Percentiles rank a stretch among this genome's conserved stretches.
phyloP scores from a whole-genome alignment of 2,329 filamentous ascomycete genomes.

The Alternaria ethzedia region DNA sequence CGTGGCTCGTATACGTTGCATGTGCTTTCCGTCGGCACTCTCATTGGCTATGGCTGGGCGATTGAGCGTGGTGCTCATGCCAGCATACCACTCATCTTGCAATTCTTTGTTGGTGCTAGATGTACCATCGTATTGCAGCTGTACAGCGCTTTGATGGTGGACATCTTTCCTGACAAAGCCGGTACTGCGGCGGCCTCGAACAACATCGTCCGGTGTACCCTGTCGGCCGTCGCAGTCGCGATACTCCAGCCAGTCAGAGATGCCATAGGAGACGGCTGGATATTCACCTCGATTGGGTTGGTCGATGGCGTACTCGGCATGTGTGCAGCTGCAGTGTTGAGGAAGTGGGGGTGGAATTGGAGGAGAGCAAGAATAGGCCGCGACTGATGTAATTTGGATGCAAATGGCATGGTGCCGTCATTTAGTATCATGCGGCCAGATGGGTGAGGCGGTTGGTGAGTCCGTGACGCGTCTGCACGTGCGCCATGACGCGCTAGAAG shows the following conservation, averaged over 20 bases:
- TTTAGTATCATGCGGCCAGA: accelerated
- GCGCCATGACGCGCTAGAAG: neutral
- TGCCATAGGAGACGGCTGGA: neutral
- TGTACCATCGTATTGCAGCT: neutral
- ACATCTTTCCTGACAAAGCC: neutral
- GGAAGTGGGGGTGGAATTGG: neutral
- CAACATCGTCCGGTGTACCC: neutral
- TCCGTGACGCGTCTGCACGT: neutral
- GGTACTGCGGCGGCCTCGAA: neutral
- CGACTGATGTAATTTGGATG: neutral
- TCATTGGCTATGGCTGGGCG: neutral
- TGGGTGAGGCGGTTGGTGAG: neutral
- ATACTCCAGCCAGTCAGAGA: neutral
- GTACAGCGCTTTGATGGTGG: neutral
- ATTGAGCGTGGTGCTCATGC: neutral
- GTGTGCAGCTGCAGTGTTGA: neutral
- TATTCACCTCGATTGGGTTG: neutral
- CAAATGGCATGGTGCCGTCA: neutral
- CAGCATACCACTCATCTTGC: neutral
- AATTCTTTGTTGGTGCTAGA: neutral
- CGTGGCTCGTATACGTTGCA: neutral
- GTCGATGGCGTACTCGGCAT: neutral
- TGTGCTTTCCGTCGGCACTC: neutral
- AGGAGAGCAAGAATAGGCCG: neutral
- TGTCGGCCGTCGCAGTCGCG: too few relatives aligned